Conservation (phyloP, 2,329 filamentous ascomycete species). For the Ceratocystis cacaofunesta region DNA sequence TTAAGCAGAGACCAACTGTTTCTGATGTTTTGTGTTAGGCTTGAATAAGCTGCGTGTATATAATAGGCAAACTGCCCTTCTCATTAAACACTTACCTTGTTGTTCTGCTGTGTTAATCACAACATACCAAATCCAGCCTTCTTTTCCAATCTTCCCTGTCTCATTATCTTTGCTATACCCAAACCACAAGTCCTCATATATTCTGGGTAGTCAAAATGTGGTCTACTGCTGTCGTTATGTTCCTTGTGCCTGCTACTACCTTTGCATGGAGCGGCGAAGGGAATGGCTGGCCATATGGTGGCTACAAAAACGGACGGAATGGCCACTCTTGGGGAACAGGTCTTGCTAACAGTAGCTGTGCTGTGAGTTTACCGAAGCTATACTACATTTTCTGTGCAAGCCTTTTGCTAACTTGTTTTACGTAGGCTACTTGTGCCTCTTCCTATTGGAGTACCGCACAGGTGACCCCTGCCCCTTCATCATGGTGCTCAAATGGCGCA, state of each 20-base stretch:
- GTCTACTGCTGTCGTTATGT: slow-evolving; percentile 6
- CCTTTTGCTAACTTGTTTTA: not conserved
- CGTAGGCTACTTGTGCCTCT: slow-evolving; percentile 19
- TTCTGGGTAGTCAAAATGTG: slow-evolving; percentile 8
- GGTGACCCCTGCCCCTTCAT: slow-evolving; percentile 19
- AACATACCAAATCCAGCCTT: not conserved
- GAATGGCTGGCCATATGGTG: slow-evolving; percentile 13
- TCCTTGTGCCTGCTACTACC: slow-evolving; percentile 12
- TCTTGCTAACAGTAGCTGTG: slow-evolving; percentile 10
- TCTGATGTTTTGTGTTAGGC: not conserved
- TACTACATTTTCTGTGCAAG: not conserved
- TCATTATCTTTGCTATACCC: not conserved
- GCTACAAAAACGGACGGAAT: slow-evolving; percentile 2
- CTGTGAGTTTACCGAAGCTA: slow-evolving; percentile 15
- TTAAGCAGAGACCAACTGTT: not conserved
- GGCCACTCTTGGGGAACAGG: slow-evolving; percentile 10
- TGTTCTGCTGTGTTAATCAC: not conserved
- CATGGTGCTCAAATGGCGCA: slow-evolving; percentile 17
- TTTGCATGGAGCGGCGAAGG: slow-evolving; percentile 14
- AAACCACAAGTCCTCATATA: not conserved
- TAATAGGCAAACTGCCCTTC: not conserved
- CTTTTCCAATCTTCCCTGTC: not conserved
- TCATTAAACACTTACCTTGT: not conserved
- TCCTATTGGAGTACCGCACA: slow-evolving; percentile 21
- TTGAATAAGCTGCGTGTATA: not conserved